Percentiles rank a stretch among this genome's conserved stretches.
phyloP scores from a whole-genome alignment of 2,329 filamentous ascomycete genomes.

The Aspergillus spinulosporus region DNA sequence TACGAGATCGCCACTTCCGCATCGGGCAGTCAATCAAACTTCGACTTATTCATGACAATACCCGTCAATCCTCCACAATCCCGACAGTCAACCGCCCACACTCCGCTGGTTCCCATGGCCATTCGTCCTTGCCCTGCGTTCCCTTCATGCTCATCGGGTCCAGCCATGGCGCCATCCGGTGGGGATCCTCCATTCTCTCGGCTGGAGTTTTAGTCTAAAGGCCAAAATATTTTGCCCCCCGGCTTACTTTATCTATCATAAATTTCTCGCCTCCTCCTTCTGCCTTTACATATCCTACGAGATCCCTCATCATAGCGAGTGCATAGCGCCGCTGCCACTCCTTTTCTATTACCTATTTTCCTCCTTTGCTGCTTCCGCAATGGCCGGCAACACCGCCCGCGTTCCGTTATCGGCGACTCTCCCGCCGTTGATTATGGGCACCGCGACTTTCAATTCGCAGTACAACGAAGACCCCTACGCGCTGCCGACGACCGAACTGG shows the following conservation, averaged over 20 bases:
- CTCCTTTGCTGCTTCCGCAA: conserved; percentile 14
- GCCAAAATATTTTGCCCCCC: conserved; percentile 5
- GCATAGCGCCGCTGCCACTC: not conserved
- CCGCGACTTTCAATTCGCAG: conserved; percentile 52
- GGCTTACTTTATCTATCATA: conserved; percentile 11
- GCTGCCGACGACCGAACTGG: conserved; percentile 49
- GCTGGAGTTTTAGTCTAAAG: conserved; percentile 10
- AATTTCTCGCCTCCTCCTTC: not conserved
- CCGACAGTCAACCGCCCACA: conserved; percentile 5
- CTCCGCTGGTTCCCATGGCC: not conserved
- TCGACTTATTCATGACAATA: not conserved
- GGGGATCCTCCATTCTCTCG: conserved; percentile 4
- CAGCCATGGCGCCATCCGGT: conserved; percentile 28
- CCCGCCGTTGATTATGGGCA: conserved; percentile 51
- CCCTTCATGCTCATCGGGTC: conserved; percentile 15
- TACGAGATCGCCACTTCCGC: not conserved
- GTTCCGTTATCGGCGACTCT: conserved; percentile 43
- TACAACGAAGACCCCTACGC: conserved; percentile 52
- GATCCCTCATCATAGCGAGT: not conserved
- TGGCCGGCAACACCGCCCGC: conserved; percentile 29
- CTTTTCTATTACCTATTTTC: not conserved
- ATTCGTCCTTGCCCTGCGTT: not conserved
- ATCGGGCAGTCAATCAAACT: not conserved
- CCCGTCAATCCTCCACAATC: conserved; percentile 7
- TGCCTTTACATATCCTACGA: not conserved